Evolutionary conservation across 352 stramenopile species (phyloP).

Genomic region (Nothophytophthora sp.): DNA sequence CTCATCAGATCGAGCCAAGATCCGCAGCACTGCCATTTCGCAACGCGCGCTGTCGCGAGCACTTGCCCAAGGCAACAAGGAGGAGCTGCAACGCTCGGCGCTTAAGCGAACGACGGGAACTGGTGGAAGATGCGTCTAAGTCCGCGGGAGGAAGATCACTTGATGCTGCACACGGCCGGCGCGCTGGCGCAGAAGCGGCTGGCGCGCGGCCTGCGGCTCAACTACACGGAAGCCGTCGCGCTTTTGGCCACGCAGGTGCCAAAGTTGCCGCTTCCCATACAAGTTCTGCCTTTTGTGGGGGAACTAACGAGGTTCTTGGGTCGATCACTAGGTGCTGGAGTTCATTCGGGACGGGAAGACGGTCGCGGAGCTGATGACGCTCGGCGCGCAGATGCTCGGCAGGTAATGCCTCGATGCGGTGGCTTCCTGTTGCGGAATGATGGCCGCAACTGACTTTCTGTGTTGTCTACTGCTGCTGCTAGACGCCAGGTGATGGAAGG

Average conservation of each 20-base stretch:
- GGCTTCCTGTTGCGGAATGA: background rate
- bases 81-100: no score
- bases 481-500: constrained; percentile 92
- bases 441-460: background rate
- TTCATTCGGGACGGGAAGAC: constrained; percentile 92
- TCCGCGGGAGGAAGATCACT: constrained; percentile 72
- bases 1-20: no score
- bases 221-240: constrained; percentile 92
- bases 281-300: background rate
- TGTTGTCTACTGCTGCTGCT: constrained; percentile 3
- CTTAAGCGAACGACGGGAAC: no score
- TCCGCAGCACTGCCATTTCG: no score
- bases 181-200: constrained; percentile 95
- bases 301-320: background rate
- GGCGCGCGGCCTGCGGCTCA: constrained; percentile 90
- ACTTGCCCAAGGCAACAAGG: no score
- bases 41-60: no score
- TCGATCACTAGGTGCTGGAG: constrained; percentile 96
- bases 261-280: background rate
- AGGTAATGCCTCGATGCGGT: no score
- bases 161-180: constrained; percentile 86
- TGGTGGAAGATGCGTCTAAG: constrained; percentile 62
- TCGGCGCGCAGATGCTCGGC: constrained; percentile 86
- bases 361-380: constrained; percentile 89
- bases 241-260: constrained; percentile 91